Evolutionary conservation across 768 basidiomycete genomes (phyloP), one percentile per base, ranked within the genome.

Genomic region (Mycena latifolia): DNA sequence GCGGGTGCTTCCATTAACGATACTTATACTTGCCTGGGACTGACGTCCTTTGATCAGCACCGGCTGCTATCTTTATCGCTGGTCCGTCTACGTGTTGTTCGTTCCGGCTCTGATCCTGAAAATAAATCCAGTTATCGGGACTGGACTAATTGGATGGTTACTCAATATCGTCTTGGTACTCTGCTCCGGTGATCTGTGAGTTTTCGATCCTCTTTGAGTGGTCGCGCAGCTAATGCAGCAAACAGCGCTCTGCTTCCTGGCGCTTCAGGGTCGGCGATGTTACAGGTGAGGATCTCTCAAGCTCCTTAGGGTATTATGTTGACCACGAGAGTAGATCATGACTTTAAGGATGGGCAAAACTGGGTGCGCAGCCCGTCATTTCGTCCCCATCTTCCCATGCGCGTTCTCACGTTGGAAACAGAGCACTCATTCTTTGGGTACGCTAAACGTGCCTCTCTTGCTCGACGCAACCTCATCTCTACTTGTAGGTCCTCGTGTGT

Each of bases 91-190:
- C 4, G 17, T 35, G 27, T 29, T 24, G 14, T 12, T 46, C 39
- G 25, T 31, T 24, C 37, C 41, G 17, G 1, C 27, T 24, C 31
- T 22, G 37, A 52, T n/a, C 51, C 29, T 48, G 20, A 41, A 4
- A 15, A 12, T 31, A 28, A 25, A 6, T 53, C 41, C 66, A 88
- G 92, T 93, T 29, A 80, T 93, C 61, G 91, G 92, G 6, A 92
- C 91, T 5, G 91, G 91, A 59, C 78, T 91, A 48, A 84, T 94
- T 66, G 93, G 94, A 35, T 95, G 94, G 94, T 72, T 96, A 11
- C 84, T 95, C 65, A 97, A 96, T 77, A 92, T 97, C 67, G 90
- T 94, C 6, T 77, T 95, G 31, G 85, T 96, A n/a, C 82, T 96
- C 11, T 95, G 93, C 76, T 92, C 92, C 22, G 93, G 93, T 9